phyloP scores from a whole-genome alignment of 352 stramenopile species.

The Phytophthora cryptogea region DNA sequence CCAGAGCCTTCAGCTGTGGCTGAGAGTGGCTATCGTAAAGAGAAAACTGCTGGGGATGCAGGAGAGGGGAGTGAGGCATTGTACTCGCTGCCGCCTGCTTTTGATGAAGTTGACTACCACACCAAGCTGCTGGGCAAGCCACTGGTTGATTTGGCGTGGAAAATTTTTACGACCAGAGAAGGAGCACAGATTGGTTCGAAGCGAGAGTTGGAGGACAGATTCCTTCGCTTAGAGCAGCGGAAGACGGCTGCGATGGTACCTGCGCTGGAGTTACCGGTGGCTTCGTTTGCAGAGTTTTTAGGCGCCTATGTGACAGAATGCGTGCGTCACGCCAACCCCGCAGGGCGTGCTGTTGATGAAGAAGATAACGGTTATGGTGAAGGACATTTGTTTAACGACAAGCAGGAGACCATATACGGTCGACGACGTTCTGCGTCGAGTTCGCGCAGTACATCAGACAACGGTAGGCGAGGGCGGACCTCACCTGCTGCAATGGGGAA shows the following conservation, averaged over 20 bases:
- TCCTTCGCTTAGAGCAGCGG: constrained; percentile 54
- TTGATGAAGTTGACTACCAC: constrained; percentile 71
- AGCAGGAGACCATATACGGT: constrained; percentile 14
- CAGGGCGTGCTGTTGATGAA: background rate
- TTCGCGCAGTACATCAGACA: background rate
- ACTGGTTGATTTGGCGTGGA: constrained; percentile 66
- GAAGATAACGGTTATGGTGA: constrained; percentile 3
- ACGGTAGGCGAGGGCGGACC: background rate
- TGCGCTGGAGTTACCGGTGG: constrained; percentile 38
- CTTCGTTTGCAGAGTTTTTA: constrained; percentile 66
- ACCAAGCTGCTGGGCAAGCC: constrained; percentile 57
- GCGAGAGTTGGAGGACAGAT: constrained; percentile 41
- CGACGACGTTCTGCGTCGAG: background rate
- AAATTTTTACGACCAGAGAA: constrained; percentile 42
- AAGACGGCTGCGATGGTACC: constrained; percentile 42
- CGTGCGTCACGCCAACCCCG: constrained; percentile 33
- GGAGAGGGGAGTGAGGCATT: constrained; percentile 7
- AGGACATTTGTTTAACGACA: background rate
- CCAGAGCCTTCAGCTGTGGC: constrained; percentile 7
- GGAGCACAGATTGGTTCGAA: constrained; percentile 34
- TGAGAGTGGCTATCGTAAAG: background rate
- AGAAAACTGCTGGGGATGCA: background rate
- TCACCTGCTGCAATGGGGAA: constrained; percentile 16
- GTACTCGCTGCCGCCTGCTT: constrained; percentile 25
- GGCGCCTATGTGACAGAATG: constrained; percentile 53